Conservation (phyloP, 129 eudicot genomes). For the Saussurea involucrata region DNA sequence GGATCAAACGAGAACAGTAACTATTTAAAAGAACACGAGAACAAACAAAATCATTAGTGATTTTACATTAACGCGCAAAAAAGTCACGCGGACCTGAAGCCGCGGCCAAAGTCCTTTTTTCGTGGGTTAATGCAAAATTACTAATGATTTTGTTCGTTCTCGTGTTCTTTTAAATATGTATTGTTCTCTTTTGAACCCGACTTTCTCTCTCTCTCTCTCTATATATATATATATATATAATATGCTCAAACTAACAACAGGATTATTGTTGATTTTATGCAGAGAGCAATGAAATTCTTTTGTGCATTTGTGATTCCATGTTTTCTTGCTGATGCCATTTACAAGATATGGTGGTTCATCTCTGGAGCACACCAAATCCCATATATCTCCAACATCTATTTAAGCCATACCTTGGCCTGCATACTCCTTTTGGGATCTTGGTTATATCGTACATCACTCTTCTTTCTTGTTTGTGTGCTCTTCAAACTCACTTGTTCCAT, state of each 20-base stretch:
- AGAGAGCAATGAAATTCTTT: conserved; percentile 68
- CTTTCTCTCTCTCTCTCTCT: too few relatives aligned
- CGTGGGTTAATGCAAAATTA: too few relatives aligned
- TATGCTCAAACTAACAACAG: neutral
- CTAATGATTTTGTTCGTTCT: too few relatives aligned
- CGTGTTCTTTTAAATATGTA: too few relatives aligned
- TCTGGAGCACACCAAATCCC: conserved; percentile 65
- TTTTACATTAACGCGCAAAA: too few relatives aligned
- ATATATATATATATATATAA: too few relatives aligned
- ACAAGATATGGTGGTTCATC: conserved; percentile 81
- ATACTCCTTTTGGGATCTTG: conserved; percentile 51
- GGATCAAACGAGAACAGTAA: too few relatives aligned
- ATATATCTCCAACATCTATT: conserved; percentile 37
- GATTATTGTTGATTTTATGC: conserved; percentile 25
- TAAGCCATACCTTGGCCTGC: conserved; percentile 53
- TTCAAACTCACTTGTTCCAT: conserved; percentile 63
- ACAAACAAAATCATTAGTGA: too few relatives aligned
- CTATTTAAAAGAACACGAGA: too few relatives aligned
- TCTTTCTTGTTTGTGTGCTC: conserved; percentile 65
- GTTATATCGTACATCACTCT: conserved; percentile 69
- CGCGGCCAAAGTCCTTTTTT: too few relatives aligned
- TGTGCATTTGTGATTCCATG: conserved; percentile 70
- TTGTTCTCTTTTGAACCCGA: too few relatives aligned
- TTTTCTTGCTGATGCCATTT: conserved; percentile 47
- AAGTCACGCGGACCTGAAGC: too few relatives aligned